Evolutionary conservation across 2,329 filamentous ascomycete genomes (phyloP), one percentile per base, ranked within the genome.

Genomic region (Botryotinia globosa): DNA sequence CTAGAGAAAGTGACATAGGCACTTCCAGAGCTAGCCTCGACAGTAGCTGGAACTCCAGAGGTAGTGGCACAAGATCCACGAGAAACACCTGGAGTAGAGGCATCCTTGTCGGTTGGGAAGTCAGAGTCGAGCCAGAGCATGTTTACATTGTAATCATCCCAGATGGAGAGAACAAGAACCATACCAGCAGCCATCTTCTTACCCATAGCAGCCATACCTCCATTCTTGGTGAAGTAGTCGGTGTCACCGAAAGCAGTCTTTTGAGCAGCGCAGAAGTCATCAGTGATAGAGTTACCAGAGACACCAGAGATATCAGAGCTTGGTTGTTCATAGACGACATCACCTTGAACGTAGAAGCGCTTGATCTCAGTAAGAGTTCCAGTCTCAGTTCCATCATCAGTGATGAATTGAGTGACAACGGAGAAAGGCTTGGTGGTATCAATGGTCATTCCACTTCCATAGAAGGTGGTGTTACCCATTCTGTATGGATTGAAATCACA

Each of bases 101-200:
- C 48, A 6, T 56, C 34, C 25, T 42, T 42, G n/a, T n/a, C 32
- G n/a, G 65, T 32, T 67, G 65, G 65, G 37, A 32, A 67, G 3
- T 84, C 81, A 54, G 80, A 81, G 76, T 89, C 87, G 10, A 89
- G 82, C 91, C 91, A 93, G 77, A 90, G 85, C 90, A 93, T 93
- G 82, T 90, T 85, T 78, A 87, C 83, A 72, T 86, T 80, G 81
- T 91, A 86, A 75, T 84, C 83, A 69, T 82, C 80, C 85, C 85
- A 87, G 76, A 89, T 83, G 69, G 84, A 85, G 84, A 91, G 85
- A 77, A 90, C 88, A 16, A 92, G 84, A 61, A 91, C 89, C 87
- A 91, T 89, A 62, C 77, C 77, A 12, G 87, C 77, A 6, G 80
- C 80, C 61, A 91, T 82, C 34, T 87, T 88, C 1, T 83, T 79